Evolutionary conservation across 2,329 filamentous ascomycete genomes (phyloP).

Genomic region (Aphanocladium album): DNA sequence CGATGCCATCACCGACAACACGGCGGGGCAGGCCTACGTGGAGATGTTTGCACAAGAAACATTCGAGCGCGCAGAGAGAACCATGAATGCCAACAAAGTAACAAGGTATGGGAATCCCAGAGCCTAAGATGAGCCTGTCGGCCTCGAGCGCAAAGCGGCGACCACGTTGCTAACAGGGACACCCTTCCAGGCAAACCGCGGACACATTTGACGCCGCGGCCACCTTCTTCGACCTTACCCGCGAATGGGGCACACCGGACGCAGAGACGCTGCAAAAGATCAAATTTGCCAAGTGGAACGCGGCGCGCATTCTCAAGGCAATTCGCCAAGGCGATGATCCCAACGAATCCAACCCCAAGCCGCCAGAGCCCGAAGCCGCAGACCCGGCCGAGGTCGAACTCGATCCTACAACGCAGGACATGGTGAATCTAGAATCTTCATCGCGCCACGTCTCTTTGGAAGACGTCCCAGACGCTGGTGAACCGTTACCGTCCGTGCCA

Average conservation of each 20-base stretch:
- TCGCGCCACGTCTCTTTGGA: constrained; percentile 45
- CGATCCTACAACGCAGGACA: constrained; percentile 59
- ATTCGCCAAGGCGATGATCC: constrained; percentile 88
- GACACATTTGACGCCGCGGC: constrained; percentile 90
- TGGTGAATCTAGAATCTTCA: constrained; percentile 30
- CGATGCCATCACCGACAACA: constrained; percentile 79
- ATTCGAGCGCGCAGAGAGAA: constrained; percentile 76
- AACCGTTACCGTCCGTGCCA: constrained; percentile 19
- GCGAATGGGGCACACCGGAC: constrained; percentile 75
- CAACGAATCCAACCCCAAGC: constrained; percentile 80
- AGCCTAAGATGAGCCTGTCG: too few species aligned
- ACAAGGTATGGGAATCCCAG: constrained; percentile 52
- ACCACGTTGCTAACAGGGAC: not conserved
- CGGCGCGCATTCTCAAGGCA: constrained; percentile 82
- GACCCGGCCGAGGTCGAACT: constrained; percentile 32
- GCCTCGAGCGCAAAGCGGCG: constrained; percentile 10
- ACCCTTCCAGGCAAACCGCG: constrained; percentile 66
- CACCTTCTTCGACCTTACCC: constrained; percentile 83
- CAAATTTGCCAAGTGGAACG: constrained; percentile 96
- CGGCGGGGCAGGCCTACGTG: constrained; percentile 83
- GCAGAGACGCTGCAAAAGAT: constrained; percentile 77
- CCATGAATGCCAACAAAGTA: constrained; percentile 76
- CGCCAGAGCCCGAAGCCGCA: constrained; percentile 36
- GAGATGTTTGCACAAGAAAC: constrained; percentile 91
- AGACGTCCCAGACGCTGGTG: constrained; percentile 45